phyloP scores from a whole-genome alignment of 306 rosid species.

The Lathyrus oleraceus region DNA sequence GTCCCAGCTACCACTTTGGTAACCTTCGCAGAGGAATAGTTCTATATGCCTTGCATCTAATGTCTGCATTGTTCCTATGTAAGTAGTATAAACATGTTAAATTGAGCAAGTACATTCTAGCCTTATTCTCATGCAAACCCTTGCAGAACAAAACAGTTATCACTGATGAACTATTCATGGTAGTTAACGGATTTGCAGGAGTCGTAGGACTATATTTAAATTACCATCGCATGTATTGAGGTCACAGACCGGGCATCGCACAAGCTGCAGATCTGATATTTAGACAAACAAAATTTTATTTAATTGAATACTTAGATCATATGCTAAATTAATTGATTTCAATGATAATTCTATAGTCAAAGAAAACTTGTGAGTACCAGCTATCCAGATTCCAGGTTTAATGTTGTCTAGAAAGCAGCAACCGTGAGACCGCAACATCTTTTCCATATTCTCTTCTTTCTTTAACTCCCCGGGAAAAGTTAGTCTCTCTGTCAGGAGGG shows the following conservation, averaged over 20 bases:
- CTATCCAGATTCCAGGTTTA: constrained; percentile 90
- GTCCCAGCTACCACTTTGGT: constrained; percentile 80
- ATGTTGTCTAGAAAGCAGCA: constrained; percentile 69
- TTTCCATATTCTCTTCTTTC: constrained; percentile 45
- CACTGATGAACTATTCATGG: constrained; percentile 29
- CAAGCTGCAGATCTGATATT: constrained; percentile 93
- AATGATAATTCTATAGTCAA: neutral
- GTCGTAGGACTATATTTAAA: constrained; percentile 6
- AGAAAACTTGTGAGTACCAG: constrained; percentile 55
- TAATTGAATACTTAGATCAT: constrained; percentile 4
- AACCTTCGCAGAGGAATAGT: constrained; percentile 72
- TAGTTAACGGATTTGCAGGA: constrained; percentile 15
- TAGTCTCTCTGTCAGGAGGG: constrained; percentile 65
- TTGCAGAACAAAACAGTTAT: constrained; percentile 13
- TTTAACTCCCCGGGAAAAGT: constrained; percentile 45
- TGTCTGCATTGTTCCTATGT: constrained; percentile 96
- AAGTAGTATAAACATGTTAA: constrained; percentile 33
- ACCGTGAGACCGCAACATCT: constrained; percentile 63
- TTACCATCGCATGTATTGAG: constrained; percentile 95
- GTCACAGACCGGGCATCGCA: constrained; percentile 92
- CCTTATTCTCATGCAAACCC: constrained; percentile 6
- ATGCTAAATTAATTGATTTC: constrained; percentile 19
- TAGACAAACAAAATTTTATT: constrained; percentile 26
- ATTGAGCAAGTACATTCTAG: constrained; percentile 27
- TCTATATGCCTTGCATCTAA: constrained; percentile 92